Evolutionary conservation across 352 stramenopile species (phyloP), one percentile per base, ranked within the genome.

Genomic region (Phytophthora litchii): DNA sequence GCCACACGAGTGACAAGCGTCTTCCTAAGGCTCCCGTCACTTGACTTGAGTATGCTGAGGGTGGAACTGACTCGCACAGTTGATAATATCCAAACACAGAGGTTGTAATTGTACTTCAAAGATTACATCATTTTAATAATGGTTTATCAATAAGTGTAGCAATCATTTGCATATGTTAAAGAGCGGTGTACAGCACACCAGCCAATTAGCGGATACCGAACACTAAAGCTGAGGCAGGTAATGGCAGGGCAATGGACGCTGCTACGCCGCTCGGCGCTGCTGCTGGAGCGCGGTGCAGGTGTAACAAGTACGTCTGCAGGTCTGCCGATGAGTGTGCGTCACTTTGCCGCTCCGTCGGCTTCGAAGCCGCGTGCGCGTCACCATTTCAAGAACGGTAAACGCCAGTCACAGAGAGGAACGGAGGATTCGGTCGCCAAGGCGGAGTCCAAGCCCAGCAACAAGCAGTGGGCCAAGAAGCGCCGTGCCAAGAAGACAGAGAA

Each of bases 361-460:
- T 61, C 73, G 7, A 78, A 89, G 20, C 71, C 69, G 42, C 76
- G 76, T 38, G 75, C 80, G 46, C 78, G 74, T 47, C 74, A 77
- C 50, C 77, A 89, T 32, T 72, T 86, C 17, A 75, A 77, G 54
- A 72, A 69, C 64, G 74, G 64, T 67, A 77, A 60, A 27, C 54
- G 54, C 19, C 64, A 54, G 19, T 42, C 41, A 17, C 47, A 41
- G 32, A 21, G 10, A 37, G 48, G 23, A 16, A 13, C 42, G 11
- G 1, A 50, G 16, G 41, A 66, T 1, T 19, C 52, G 23, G 19
- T n/a, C n/a, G 20, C 23, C 31, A 42, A 53, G 17, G 25, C 13
- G 1, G 34, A 46, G 25, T 34, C 27, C 19, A 66, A 57, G 17
- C 50, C 53, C 31, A 51, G 54, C 31, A 52, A 59, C n/a, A 60